Conservation (phyloP, 768 basidiomycete genomes). For the Phanerochaete carnosa region DNA sequence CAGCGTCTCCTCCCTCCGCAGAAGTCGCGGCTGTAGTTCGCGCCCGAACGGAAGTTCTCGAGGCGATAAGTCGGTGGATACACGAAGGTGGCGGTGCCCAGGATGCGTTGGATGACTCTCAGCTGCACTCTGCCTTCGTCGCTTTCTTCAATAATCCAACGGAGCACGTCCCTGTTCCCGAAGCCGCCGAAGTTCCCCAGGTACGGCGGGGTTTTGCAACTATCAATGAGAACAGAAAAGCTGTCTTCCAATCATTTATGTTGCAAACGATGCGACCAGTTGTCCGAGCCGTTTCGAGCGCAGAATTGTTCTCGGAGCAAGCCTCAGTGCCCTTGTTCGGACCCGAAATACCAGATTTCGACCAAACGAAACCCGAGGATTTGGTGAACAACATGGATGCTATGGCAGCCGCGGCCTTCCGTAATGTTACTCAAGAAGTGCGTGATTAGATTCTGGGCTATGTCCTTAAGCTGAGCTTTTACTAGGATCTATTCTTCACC, state of each 20-base stretch:
- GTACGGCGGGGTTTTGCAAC: slow-evolving; percentile 46
- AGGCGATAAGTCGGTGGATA: slow-evolving; percentile 70
- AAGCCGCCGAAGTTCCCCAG: slow-evolving; percentile 35
- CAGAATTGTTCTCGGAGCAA: not conserved
- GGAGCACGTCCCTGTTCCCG: slow-evolving; percentile 49
- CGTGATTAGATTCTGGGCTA: slow-evolving; percentile 8
- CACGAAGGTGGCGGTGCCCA: slow-evolving; percentile 71
- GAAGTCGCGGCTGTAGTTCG: slow-evolving; percentile 49
- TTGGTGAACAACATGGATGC: slow-evolving; percentile 78
- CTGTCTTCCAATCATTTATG: slow-evolving; percentile 44
- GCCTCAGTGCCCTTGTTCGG: slow-evolving; percentile 12
- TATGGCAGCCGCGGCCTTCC: slow-evolving; percentile 72
- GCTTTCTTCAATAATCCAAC: slow-evolving; percentile 55
- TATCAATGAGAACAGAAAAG: slow-evolving; percentile 39
- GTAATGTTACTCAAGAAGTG: slow-evolving; percentile 78
- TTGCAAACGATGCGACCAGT: slow-evolving; percentile 60
- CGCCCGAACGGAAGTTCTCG: slow-evolving; percentile 60
- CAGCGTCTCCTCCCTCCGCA: slow-evolving; percentile 37
- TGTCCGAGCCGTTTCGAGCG: slow-evolving; percentile 1
- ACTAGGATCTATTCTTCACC: slow-evolving; percentile 72
- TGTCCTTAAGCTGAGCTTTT: slow-evolving; percentile 5
- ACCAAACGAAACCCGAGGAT: slow-evolving; percentile 35
- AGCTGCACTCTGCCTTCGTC: slow-evolving; percentile 55
- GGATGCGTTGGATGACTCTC: slow-evolving; percentile 70
- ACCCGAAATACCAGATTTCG: slow-evolving; percentile 24